phyloP scores from a whole-genome alignment of 2,329 filamentous ascomycete species.

The Colletotrichum cordylinicola region DNA sequence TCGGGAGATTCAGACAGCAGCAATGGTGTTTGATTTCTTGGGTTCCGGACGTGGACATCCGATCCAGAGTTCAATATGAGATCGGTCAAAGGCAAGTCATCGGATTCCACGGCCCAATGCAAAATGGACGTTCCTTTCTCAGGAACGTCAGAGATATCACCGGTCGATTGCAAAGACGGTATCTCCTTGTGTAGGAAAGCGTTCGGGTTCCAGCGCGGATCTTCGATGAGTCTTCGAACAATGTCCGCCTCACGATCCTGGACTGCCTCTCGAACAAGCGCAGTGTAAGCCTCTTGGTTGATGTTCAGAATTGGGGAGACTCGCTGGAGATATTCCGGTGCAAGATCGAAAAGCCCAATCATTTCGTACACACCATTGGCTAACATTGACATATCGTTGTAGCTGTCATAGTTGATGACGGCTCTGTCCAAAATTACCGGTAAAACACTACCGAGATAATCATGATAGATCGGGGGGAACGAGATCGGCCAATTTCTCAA shows the following conservation, averaged over 20 bases:
- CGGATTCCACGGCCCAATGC: slow-evolving; percentile 2
- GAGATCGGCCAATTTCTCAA: background rate
- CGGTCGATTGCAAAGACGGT: background rate
- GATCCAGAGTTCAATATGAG: slow-evolving; percentile 31
- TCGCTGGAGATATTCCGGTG: background rate
- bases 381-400: background rate
- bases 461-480: background rate
- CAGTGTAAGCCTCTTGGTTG: background rate
- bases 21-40: slow-evolving; percentile 37
- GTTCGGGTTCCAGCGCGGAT: slow-evolving; percentile 20
- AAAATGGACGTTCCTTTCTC: background rate
- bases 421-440: background rate
- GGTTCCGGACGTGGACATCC: slow-evolving; percentile 32
- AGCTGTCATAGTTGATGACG: background rate
- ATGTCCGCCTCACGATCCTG: background rate
- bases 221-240: slow-evolving; percentile 6
- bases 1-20: slow-evolving; percentile 34
- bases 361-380: background rate
- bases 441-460: background rate
- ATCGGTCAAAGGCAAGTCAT: slow-evolving; percentile 29
- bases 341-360: background rate
- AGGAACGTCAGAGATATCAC: background rate
- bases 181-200: background rate
- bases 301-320: background rate
- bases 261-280: background rate